Evolutionary conservation across 73 alveolate genomes (phyloP).

Genomic region (Diophrys sp.): DNA sequence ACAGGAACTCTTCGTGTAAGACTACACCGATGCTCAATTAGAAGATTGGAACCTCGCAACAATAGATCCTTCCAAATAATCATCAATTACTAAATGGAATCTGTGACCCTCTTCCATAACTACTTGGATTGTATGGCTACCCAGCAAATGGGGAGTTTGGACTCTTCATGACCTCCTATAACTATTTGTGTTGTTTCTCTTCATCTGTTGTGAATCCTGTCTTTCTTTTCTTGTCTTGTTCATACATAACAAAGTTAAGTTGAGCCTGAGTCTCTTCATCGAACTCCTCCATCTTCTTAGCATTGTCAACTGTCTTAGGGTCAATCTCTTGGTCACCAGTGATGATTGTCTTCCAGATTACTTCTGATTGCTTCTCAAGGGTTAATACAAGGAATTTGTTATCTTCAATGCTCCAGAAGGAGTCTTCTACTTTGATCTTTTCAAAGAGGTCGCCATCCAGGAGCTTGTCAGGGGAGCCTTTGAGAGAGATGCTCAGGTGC

Average conservation of each 20-base stretch:
- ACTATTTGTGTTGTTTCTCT: slow-evolving; percentile 86
- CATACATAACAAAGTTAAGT: slow-evolving; percentile 91
- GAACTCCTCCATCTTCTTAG: slow-evolving; percentile 93
- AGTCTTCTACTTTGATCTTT: slow-evolving; percentile 87
- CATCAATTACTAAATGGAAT: slow-evolving; percentile 15
- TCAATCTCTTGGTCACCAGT: slow-evolving; percentile 97
- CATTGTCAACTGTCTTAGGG: slow-evolving; percentile 96
- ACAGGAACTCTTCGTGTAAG: no score
- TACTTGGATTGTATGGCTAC: slow-evolving; percentile 87
- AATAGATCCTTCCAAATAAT: no score
- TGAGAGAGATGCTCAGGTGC: slow-evolving; percentile 69
- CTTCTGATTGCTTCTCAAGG: slow-evolving; percentile 90
- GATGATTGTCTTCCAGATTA: slow-evolving; percentile 95
- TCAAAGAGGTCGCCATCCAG: slow-evolving; percentile 94
- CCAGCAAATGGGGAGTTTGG: slow-evolving; percentile 89
- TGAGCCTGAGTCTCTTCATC: slow-evolving; percentile 98
- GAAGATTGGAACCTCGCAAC: no score
- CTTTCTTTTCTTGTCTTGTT: slow-evolving; percentile 89
- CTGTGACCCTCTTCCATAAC: slow-evolving; percentile 53
- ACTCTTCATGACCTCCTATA: slow-evolving; percentile 85
- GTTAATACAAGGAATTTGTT: slow-evolving; percentile 76
- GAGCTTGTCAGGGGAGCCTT: slow-evolving; percentile 73
- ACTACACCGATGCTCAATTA: no score
- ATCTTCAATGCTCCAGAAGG: slow-evolving; percentile 93
- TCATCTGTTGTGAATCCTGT: slow-evolving; percentile 97